Evolutionary conservation across 805 yeast genomes (phyloP), one percentile per base, ranked within the genome.

Genomic region (Candida glaebosa): DNA sequence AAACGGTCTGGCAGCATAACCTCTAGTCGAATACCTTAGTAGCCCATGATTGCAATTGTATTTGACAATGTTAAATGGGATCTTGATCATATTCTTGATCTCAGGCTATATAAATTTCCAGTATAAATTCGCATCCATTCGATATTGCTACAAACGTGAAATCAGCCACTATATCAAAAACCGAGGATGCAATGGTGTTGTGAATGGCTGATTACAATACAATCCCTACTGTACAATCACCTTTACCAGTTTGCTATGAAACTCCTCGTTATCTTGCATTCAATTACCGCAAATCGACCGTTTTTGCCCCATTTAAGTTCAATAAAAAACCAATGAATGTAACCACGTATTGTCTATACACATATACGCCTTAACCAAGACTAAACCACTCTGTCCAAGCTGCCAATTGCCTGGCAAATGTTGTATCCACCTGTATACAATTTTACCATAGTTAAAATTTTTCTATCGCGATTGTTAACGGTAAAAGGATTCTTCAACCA

Each of bases 361-460:
- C n/a, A n/a, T n/a, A n/a, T n/a, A n/a, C n/a, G n/a, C n/a, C n/a
- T n/a, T n/a, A n/a, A n/a, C n/a, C n/a, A n/a, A n/a, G n/a, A n/a
- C n/a, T n/a, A n/a, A n/a, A n/a, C n/a, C n/a, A n/a, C n/a, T n/a
- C n/a, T n/a, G n/a, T n/a, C n/a, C n/a, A n/a, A n/a, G n/a, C n/a
- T n/a, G n/a, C n/a, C n/a, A n/a, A n/a, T n/a, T n/a, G n/a, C n/a
- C n/a, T n/a, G n/a, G n/a, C n/a, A n/a, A n/a, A n/a, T n/a, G n/a
- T n/a, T n/a, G n/a, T n/a, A n/a, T n/a, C n/a, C n/a, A n/a, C 38
- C 38, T 35, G 38, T 26, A 35, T 24, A 22, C 17, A 24, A 28
- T 5, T 28, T 10, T 28, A n/a, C 12, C 31, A 28, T 28, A 28
- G 31, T 28, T 28, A 28, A 28, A 35, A 35, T 24, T 20, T 24